A percentile compares a stretch with the other conserved stretches of the same genome.
Conservation (phyloP, 805 yeast genomes). For the Kurtzmaniella fragi region DNA sequence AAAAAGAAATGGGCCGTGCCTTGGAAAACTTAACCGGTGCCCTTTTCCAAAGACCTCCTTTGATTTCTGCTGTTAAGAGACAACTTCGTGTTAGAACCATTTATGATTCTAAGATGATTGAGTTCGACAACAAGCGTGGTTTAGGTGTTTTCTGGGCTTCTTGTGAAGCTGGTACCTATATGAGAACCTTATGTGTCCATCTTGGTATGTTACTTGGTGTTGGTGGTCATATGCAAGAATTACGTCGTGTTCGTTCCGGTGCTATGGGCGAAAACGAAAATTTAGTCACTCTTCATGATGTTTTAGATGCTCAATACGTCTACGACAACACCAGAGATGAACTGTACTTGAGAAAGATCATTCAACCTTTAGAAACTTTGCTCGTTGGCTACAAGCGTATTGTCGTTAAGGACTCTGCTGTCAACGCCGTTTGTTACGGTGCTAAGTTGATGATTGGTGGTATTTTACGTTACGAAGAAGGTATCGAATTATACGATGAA, state of each 20-base stretch:
- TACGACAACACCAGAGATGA: constrained; percentile 97
- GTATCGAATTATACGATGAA: constrained; percentile 95
- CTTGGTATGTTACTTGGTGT: constrained; percentile 97
- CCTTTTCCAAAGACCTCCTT: constrained; percentile 97
- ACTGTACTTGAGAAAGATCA: constrained; percentile 86
- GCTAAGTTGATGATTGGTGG: constrained; percentile 99
- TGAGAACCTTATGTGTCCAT: constrained; percentile 99
- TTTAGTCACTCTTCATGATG: constrained; percentile 94
- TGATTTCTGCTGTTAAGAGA: constrained; percentile 98
- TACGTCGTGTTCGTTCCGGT: constrained; percentile 98
- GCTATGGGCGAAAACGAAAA: constrained; percentile 87
- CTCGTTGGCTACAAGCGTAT: constrained; percentile 94
- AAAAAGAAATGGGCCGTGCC: constrained; percentile 79
- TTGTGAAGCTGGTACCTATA: constrained; percentile 99
- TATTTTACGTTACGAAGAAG: constrained; percentile 93
- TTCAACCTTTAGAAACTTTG: constrained; percentile 91
- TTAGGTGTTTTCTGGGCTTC: constrained; percentile 99
- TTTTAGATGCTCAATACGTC: constrained; percentile 96
- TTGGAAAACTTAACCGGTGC: constrained; percentile 98
- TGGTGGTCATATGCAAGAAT: constrained; percentile 99
- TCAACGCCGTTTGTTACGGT: constrained; percentile 97
- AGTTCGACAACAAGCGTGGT: constrained; percentile 94
- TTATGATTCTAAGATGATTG: constrained; percentile 91
- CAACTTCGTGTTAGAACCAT: constrained; percentile 97
- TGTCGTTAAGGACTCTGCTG: constrained; percentile 91